Evolutionary conservation across 495 filamentous ascomycete genomes (phyloP), one percentile per base, ranked within the genome.

Genomic region (Rusavskia elegans): DNA sequence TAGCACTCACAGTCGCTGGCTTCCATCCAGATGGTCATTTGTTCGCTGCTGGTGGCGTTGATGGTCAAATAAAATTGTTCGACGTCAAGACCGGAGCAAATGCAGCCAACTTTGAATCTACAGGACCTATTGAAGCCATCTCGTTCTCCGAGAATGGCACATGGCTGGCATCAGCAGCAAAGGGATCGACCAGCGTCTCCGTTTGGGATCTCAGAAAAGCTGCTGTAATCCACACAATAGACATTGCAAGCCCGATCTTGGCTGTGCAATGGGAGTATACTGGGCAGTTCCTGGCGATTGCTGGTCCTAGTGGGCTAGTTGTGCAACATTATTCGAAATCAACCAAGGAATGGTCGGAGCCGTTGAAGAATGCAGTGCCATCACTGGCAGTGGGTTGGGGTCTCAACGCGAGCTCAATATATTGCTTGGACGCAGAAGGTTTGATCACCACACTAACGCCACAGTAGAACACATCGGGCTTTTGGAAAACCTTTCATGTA

Each of bases 1-100:
- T 38, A 92, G 90, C 79, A 55, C 69, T 96, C 20, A 81, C 85
- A 8, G 76, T 83, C 44, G 84, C 81, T 52, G 76, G 81, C 40
- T 96, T 97, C 74, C 92, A 98, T 65, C 92, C 93, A 7, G 92
- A 98, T 66, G 92, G 92, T 32, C 85, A 95, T 59, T 75, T 98
- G n/a, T 77, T 97, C 57, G 89, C 85, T 16, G 81, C 84, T 32
- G 92, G 92, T 55, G 82, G 81, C 14, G 68, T 71, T 21, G 74
- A 82, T 44, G 85, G 84, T 25, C 77, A 85, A 40, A 85, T 96
- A 67, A 84, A 87, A 57, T 72, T 97, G 50, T 97, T 85, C 65
- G 82, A 95, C 59, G 79, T 87, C 46, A 87, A 83, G 62, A 80
- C 78, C 3, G 81, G 84, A 11, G 67, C 75, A 49, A 73, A 75